Percentiles rank a stretch among this genome's conserved stretches.
Conservation (phyloP, 495 filamentous ascomycete species). For the Podospora bellae-mahoneyi region DNA sequence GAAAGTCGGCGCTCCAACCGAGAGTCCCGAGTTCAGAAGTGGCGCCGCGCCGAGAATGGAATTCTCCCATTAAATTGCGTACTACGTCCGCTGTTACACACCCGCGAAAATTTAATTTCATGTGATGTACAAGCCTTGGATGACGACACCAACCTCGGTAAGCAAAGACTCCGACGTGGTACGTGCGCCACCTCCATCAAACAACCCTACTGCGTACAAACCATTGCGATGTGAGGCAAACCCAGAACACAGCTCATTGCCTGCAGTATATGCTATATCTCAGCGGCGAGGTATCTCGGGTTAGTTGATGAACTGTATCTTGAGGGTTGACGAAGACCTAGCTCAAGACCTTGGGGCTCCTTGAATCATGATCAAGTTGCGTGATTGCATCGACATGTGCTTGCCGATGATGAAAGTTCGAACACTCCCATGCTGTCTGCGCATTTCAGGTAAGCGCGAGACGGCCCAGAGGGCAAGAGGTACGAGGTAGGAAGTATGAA, state of each 20-base stretch:
- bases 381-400: too few species aligned
- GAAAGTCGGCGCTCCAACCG: conserved; percentile 12
- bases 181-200: neutral
- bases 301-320: too few species aligned
- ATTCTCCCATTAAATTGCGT: neutral
- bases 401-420: too few species aligned
- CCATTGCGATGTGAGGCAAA: neutral
- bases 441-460: too few species aligned
- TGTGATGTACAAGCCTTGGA: conserved; percentile 8
- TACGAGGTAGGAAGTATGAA: too few species aligned
- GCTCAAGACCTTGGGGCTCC: too few species aligned
- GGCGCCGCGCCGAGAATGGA: neutral
- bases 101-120: conserved; percentile 10
- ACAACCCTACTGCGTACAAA: too few species aligned
- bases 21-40: conserved; percentile 1
- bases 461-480: too few species aligned
- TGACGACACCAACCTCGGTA: neutral
- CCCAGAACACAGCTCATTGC: neutral
- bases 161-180: neutral
- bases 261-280: neutral
- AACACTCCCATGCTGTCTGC: too few species aligned
- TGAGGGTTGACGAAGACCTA: too few species aligned
- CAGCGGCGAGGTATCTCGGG: too few species aligned
- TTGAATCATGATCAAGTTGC: too few species aligned
- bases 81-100: neutral